Base-by-base conservation (phyloP, 305 asterid genomes). In the Solanum hybrid region DNA sequence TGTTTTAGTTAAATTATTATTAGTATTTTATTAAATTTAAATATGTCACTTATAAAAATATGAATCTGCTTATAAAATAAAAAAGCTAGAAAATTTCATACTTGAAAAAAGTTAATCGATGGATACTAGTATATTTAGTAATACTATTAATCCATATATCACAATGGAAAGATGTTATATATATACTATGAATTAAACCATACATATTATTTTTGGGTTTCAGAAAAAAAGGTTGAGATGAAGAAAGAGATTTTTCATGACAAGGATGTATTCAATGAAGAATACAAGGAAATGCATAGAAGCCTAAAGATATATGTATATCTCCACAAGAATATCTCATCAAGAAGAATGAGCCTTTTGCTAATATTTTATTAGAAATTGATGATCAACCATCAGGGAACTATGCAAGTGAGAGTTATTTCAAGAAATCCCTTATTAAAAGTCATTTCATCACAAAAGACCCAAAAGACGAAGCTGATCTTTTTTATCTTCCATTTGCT, bases 401-500 rank as follows among this genome's bases (percentile, higher is more conserved):
- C 95, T 96, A 97, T 10, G 99, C 99, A 18, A 96, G 99, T 36
- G 99, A 97, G 67, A 95, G 97, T 90, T 96, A 95, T 71, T 97
- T 96, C 97, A 96, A 96, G 94, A 93, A 92, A 40, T 51, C 94
- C 18, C 95, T 97, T n/a, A 92, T 92, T 92, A 87, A 86, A 1
- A 95, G 98, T 84, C 96, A 93, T 73, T 96, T 97, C 91, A 90
- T 96, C 69, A 97, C 99, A 22, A 57, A 89, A 0, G 94, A 95
- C 28, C 97, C 99, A 14, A 90, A 93, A 0, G 37, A 95, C n/a
- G n/a, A n/a, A 57, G 99, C 99, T 9, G 91, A 96, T 87, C 94
- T 97, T 18, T 97, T 97, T 89, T 97, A 92, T 94, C 93, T 97
- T 16, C 99, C 99, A 0, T 97, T 97, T 86, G 95, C 99, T 4